These are phyloP conservation scores for Phytopythium helicoides DNA, from an alignment of 352 stramenopile species.

Conservation along the genomic window DNA sequence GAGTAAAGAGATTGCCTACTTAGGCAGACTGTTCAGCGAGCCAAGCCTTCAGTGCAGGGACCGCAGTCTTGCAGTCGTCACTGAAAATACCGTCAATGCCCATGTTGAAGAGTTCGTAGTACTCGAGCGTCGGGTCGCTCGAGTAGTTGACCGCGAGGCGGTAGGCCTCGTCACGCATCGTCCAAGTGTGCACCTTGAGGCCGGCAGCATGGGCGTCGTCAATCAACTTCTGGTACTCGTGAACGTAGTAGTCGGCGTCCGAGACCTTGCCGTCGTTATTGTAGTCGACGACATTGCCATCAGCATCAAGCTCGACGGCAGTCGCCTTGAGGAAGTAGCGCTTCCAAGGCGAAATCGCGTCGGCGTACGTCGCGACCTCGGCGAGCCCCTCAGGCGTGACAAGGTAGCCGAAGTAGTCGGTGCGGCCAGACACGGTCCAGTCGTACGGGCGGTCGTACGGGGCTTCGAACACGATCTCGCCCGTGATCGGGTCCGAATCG, in stretches of 20 bases:
- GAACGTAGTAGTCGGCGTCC: constrained; percentile 60
- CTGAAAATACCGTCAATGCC: constrained; percentile 64
- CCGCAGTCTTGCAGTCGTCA: constrained; percentile 55
- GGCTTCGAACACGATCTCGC: constrained; percentile 38
- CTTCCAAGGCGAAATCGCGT: constrained; percentile 81
- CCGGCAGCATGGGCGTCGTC: constrained; percentile 50
- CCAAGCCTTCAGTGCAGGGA: constrained; percentile 39
- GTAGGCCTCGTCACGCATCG: constrained; percentile 69
- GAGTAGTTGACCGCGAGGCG: constrained; percentile 64
- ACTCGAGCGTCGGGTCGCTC: constrained; percentile 55
- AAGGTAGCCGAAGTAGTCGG: constrained; percentile 48
- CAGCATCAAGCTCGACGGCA: constrained; percentile 32
- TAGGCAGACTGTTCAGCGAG: constrained; percentile 17
- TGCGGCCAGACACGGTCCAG: constrained; percentile 60
- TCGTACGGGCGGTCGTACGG: constrained; percentile 57
- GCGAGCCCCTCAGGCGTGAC: constrained; percentile 53
- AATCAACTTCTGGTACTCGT: constrained; percentile 40
- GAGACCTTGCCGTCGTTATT: constrained; percentile 62
- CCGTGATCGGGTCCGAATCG: constrained; percentile 54
- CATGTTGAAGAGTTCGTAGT: constrained; percentile 61
- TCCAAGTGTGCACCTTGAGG: constrained; percentile 59
- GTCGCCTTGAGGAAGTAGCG: constrained; percentile 66
- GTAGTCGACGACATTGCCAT: constrained; percentile 44
- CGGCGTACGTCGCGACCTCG: constrained; percentile 63
- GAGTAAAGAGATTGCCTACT: too few relatives aligned